A percentile compares a stretch with the other conserved stretches of the same genome.
These are phyloP conservation scores for Oryza meridionalis DNA, from an alignment of 176 grass and related monocot species.

Conservation along the genomic window DNA sequence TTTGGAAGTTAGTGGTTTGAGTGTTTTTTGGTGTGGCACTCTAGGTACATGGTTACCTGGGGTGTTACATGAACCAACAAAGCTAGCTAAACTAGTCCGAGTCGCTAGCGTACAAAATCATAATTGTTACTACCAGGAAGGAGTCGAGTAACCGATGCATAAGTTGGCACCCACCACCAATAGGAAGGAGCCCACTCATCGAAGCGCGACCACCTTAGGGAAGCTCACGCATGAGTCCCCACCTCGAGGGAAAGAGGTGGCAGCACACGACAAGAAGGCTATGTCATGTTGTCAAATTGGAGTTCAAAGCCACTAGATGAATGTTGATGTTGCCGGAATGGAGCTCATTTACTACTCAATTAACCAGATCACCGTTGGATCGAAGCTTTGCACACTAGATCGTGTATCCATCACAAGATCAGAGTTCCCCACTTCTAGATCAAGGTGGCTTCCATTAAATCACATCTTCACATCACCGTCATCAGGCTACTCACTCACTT, in stretches of 20 bases:
- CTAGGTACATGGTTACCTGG: too few relatives aligned
- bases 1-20: too few relatives aligned
- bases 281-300: not conserved
- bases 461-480: not conserved
- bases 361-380: too few relatives aligned
- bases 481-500: not conserved
- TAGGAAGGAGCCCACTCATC: not conserved
- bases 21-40: too few relatives aligned
- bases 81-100: too few relatives aligned
- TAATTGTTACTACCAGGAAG: not conserved
- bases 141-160: not conserved
- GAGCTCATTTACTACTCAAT: too few relatives aligned
- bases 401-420: not conserved
- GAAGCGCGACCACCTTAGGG: too few relatives aligned
- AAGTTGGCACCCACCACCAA: not conserved
- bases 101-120: not conserved
- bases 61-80: too few relatives aligned
- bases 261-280: not conserved
- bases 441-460: not conserved
- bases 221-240: too few relatives aligned
- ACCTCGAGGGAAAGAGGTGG: not conserved
- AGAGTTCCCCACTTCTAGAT: not conserved
- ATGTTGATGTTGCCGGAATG: too few relatives aligned
- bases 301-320: not conserved
- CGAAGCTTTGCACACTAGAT: too few relatives aligned